phyloP scores from a whole-genome alignment of 148 eudicot species.

The Linanthus parryae region DNA sequence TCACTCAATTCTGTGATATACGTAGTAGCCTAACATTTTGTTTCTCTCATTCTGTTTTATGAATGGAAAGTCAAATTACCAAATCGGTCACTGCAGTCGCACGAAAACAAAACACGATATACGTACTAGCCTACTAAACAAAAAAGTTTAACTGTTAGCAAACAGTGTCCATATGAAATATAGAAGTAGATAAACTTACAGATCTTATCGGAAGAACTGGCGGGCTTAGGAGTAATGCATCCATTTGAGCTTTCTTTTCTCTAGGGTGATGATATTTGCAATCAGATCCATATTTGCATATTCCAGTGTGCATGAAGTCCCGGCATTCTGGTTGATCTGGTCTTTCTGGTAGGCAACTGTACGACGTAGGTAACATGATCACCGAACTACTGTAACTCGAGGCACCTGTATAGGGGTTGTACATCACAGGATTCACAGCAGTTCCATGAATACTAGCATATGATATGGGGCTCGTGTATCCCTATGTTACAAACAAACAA shows the following conservation, averaged over 20 bases:
- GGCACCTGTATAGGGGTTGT: slow-evolving; percentile 23
- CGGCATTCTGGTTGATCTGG: slow-evolving; percentile 63
- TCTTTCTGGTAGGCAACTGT: slow-evolving; percentile 41
- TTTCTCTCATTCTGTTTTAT: too few species aligned
- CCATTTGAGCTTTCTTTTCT: slow-evolving; percentile 30
- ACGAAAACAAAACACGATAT: too few species aligned
- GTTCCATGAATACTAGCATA: slow-evolving; percentile 11
- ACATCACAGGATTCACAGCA: slow-evolving; percentile 12
- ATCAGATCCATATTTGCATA: slow-evolving; percentile 57
- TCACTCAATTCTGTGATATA: too few species aligned
- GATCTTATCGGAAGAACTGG: slow-evolving; percentile 70
- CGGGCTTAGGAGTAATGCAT: slow-evolving; percentile 34
- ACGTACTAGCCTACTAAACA: too few species aligned
- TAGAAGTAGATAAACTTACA: too few species aligned
- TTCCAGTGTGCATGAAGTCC: slow-evolving; percentile 55
- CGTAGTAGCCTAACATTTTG: too few species aligned
- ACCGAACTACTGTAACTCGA: slow-evolving; percentile 17
- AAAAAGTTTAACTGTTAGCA: too few species aligned
- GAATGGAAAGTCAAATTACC: too few species aligned
- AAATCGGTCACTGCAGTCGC: too few species aligned
- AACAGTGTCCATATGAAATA: too few species aligned
- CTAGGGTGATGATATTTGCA: slow-evolving; percentile 72
- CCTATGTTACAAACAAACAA: slow-evolving; percentile 33
- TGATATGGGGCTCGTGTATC: slow-evolving; percentile 21
- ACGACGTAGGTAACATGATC: slow-evolving; percentile 12